These are phyloP conservation scores for Blastobotrys capitulatus DNA, from an alignment of 1,139 yeast genomes.

Conservation along the genomic window DNA sequence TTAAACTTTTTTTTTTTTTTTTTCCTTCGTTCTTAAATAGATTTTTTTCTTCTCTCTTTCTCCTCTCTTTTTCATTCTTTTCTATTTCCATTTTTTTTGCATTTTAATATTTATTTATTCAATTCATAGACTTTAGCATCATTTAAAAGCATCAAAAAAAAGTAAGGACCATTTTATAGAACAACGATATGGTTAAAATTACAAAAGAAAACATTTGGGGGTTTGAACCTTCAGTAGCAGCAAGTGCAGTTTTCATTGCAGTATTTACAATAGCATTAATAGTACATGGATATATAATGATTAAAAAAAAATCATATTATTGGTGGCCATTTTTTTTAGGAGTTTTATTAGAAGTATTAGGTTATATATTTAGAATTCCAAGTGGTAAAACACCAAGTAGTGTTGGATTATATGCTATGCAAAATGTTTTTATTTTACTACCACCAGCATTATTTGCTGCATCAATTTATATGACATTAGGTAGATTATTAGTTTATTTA, in stretches of 20 bases:
- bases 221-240: conserved; percentile 20
- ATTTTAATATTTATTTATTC: no score
- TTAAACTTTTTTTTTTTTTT: no score
- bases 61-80: no score
- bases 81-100: no score
- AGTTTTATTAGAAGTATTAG: conserved; percentile 27
- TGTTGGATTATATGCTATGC: conserved; percentile 35
- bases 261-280: conserved; percentile 16
- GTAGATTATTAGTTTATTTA: conserved; percentile 33
- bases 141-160: no score
- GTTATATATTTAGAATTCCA: conserved; percentile 35
- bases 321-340: conserved; percentile 23
- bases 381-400: conserved; percentile 22
- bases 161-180: no score
- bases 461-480: conserved; percentile 42
- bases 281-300: conserved; percentile 16
- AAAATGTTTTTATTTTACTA: conserved; percentile 36
- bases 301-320: conserved; percentile 16
- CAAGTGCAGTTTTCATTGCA: conserved; percentile 18
- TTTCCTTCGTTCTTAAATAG: no score
- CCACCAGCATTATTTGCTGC: conserved; percentile 45
- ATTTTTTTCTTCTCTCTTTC: no score
- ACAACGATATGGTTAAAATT: conserved; percentile 6
- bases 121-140: no score
- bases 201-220: conserved; percentile 9